Percentiles rank a stretch among this genome's conserved stretches.
Evolutionary conservation across 306 rosid species (phyloP).

Genomic region (Rosa persica): DNA sequence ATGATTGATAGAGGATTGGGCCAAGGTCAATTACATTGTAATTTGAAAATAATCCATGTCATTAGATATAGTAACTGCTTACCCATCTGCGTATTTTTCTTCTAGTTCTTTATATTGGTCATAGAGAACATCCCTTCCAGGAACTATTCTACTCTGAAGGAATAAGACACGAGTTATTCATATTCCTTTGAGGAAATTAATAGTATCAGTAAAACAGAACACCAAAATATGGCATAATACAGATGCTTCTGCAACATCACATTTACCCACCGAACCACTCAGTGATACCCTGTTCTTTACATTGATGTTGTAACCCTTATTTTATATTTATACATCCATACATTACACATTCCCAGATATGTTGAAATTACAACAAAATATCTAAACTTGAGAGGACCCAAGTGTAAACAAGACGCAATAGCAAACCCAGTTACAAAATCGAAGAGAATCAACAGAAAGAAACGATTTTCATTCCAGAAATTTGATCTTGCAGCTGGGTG

Average conservation of each 20-base stretch:
- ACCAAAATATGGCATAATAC: background rate
- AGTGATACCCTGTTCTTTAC: background rate
- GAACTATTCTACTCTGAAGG: slow-evolving; percentile 72
- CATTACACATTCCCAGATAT: too few species aligned
- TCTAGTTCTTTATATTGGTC: slow-evolving; percentile 67
- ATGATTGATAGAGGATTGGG: background rate
- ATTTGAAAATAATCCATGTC: background rate
- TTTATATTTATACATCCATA: background rate
- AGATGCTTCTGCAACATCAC: background rate
- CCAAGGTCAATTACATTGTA: slow-evolving; percentile 11
- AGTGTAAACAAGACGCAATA: too few species aligned
- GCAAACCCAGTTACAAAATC: too few species aligned
- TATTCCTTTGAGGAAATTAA: background rate
- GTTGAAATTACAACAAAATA: background rate
- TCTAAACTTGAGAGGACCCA: too few species aligned
- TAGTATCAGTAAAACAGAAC: background rate
- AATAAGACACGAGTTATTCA: slow-evolving; percentile 6
- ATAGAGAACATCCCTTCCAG: slow-evolving; percentile 76
- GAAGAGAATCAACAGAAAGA: too few species aligned
- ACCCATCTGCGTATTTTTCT: slow-evolving; percentile 79
- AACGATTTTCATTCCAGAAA: too few species aligned
- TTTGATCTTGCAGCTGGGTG: too few species aligned
- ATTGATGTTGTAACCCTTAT: background rate
- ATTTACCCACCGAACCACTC: background rate
- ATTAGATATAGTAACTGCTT: slow-evolving; percentile 27